phyloP scores from a whole-genome alignment of 495 filamentous ascomycete genomes.

The Astrocystis sublimbata region DNA sequence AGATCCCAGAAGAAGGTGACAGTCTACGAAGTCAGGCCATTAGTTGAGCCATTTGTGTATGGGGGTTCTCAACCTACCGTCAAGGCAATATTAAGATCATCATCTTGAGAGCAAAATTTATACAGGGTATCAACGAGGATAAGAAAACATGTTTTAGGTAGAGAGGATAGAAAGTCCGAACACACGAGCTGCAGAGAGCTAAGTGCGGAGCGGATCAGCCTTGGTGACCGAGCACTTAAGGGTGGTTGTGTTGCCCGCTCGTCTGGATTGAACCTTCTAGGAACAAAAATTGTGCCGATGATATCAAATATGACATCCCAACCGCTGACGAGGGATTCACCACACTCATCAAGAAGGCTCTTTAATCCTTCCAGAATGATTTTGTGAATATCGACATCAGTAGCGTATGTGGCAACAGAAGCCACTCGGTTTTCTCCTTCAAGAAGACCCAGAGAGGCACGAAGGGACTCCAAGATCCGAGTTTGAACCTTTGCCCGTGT shows the following conservation, averaged over 20 bases:
- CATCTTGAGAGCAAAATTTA: conserved; percentile 79
- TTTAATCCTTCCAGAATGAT: conserved; percentile 79
- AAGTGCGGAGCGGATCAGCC: conserved; percentile 81
- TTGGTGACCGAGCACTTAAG: conserved; percentile 62
- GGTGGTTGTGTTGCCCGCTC: conserved; percentile 21
- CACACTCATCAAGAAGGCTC: conserved; percentile 82
- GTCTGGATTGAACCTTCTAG: conserved; percentile 29
- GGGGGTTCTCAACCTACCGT: conserved; percentile 56
- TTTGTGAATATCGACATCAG: conserved; percentile 79
- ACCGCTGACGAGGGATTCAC: conserved; percentile 75
- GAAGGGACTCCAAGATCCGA: conserved; percentile 70
- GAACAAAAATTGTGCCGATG: conserved; percentile 77
- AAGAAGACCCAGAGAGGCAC: conserved; percentile 51
- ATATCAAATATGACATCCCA: conserved; percentile 87
- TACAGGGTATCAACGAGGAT: conserved; percentile 86
- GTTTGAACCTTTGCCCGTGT: conserved; percentile 60
- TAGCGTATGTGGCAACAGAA: conserved; percentile 54
- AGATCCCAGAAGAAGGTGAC: conserved; percentile 95
- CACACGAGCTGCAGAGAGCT: conserved; percentile 87
- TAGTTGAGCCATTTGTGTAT: conserved; percentile 18
- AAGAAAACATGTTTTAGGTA: conserved; percentile 77
- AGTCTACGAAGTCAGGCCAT: conserved; percentile 50
- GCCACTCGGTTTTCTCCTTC: conserved; percentile 45
- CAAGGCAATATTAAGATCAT: conserved; percentile 93
- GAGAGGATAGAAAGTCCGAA: conserved; percentile 82